Percentiles rank a stretch among this genome's conserved stretches.
Conservation (phyloP, 1,284 basidiomycete genomes). For the Irpex sp. region DNA sequence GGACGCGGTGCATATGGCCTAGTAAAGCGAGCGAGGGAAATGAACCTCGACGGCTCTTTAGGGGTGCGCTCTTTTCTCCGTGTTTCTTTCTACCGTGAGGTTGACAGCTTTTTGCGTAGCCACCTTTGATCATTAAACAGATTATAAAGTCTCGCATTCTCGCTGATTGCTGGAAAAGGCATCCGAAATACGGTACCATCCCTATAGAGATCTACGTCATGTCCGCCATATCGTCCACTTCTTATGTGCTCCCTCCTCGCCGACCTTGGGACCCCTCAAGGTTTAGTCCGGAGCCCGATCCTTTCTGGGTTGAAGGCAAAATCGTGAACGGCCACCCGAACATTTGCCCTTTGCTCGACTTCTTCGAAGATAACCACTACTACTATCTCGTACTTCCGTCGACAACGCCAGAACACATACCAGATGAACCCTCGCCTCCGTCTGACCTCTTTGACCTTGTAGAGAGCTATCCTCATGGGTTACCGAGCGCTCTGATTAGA, state of each 20-base stretch:
- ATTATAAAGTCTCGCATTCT: conserved; percentile 98
- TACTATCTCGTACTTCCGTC: conserved; percentile 89
- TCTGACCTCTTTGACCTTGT: conserved; percentile 95
- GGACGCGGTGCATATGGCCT: conserved; percentile 97
- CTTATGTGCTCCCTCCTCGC: conserved; percentile 66
- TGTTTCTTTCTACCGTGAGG: conserved; percentile 2
- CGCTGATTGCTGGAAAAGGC: conserved; percentile 99
- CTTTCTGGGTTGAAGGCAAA: conserved; percentile 64
- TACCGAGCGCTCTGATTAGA: conserved; percentile 74
- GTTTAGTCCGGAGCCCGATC: conserved; percentile 25
- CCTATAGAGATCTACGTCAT: conserved; percentile 99
- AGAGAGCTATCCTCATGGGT: conserved; percentile 84
- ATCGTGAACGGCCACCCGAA: conserved; percentile 83
- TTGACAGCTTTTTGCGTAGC: conserved; percentile 32
- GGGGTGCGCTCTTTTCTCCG: conserved; percentile 62
- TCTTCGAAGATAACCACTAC: conserved; percentile 96
- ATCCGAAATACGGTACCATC: conserved; percentile 92
- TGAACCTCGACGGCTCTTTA: conserved; percentile 67
- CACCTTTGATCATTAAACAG: conserved; percentile 90
- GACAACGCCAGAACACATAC: conserved; percentile 53
- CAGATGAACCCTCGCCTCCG: conserved; percentile 50
- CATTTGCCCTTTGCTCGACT: conserved; percentile 92
- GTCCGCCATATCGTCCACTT: conserved; percentile 80
- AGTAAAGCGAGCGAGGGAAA: conserved; percentile 87
- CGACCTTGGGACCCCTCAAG: conserved; percentile 81